phyloP scores from a whole-genome alignment of 2,329 filamentous ascomycete species.

The Beauveria sp. region DNA sequence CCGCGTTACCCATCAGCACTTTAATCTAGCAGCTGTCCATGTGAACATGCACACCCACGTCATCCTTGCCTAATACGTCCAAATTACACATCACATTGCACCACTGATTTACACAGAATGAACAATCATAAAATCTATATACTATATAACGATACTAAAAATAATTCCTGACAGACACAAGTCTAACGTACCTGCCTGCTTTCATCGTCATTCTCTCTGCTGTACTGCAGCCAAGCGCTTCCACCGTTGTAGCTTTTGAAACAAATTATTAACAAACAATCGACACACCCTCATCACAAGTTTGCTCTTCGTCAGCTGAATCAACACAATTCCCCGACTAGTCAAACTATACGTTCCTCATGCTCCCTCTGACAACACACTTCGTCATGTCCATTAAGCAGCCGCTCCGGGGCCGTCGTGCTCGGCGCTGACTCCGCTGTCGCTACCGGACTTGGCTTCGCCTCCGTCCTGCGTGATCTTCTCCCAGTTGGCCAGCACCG shows the following conservation, averaged over 20 bases:
- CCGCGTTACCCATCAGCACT: not conserved
- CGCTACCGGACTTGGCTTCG: conserved; percentile 25
- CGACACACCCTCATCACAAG: not conserved
- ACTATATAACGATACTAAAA: conserved; percentile 9
- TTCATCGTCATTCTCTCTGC: not conserved
- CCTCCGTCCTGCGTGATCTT: conserved; percentile 50
- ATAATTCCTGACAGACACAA: not conserved
- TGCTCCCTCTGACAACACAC: not conserved
- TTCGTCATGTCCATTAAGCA: conserved; percentile 22
- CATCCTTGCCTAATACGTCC: not conserved
- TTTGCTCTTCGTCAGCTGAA: not conserved
- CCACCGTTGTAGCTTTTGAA: not conserved
- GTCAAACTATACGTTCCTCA: not conserved
- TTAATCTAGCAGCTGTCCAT: not conserved
- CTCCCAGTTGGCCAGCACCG: conserved; percentile 81
- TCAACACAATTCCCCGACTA: not conserved
- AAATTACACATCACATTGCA: not conserved
- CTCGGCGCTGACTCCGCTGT: conserved; percentile 32
- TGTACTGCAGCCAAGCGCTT: not conserved
- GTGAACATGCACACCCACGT: not conserved
- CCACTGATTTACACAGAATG: not conserved
- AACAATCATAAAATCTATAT: conserved; percentile 10
- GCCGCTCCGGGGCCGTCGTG: conserved; percentile 36
- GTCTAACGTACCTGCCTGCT: not conserved
- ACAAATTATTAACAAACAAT: not conserved